Base-by-base conservation (phyloP, 2,329 filamentous ascomycete species). In the Aspergillus aculeatinus region DNA sequence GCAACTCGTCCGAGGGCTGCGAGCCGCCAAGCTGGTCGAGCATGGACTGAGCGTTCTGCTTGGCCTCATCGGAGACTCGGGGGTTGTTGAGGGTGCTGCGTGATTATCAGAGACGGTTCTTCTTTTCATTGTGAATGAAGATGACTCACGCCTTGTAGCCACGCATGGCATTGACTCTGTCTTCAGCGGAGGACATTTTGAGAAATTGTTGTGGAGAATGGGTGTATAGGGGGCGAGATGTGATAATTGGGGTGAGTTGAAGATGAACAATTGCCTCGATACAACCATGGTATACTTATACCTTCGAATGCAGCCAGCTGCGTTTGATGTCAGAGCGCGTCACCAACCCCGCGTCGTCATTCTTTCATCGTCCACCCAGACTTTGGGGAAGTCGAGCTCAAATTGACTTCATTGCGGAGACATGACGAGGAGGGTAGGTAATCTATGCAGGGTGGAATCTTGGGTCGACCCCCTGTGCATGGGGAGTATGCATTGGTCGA, bases 81-180 rank as follows among this genome's bases (percentile, higher is more conserved):
- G 65, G 65, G 52, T 68, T 68, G 39, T 58, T 64, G 2, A 60
- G 57, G 27, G 61, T 65, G 42, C 65, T 67, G 29, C 12, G 10
- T 10, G 9, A 14, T 33, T 10, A 10, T 33, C 27, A 52, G 33
- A 19, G 14, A 44, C 16, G 7, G 7, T 7, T 19, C n/a, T 44
- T 9, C 6, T 29, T 5, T 19, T n/a, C 1, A 9, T 14, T 16
- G 4, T 12, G 33, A 6, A 3, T 12, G 11, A 23, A 33, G 14
- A 21, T 19, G 25, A n/a, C 51, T 50, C 47, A 58, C 55, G 51
- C 56, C 16, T 58, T 55, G 27, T 58, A 58, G 51, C 55, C 56
- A 33, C 58, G 52, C 58, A 60, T 60, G 21, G 42, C 33, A 16
- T 56, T 60, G 35, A 60, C 11, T 3, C 48, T 23, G 19, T 60